Base-by-base conservation (phyloP, 139 green algal species). In the Pleodorina starrii region DNA sequence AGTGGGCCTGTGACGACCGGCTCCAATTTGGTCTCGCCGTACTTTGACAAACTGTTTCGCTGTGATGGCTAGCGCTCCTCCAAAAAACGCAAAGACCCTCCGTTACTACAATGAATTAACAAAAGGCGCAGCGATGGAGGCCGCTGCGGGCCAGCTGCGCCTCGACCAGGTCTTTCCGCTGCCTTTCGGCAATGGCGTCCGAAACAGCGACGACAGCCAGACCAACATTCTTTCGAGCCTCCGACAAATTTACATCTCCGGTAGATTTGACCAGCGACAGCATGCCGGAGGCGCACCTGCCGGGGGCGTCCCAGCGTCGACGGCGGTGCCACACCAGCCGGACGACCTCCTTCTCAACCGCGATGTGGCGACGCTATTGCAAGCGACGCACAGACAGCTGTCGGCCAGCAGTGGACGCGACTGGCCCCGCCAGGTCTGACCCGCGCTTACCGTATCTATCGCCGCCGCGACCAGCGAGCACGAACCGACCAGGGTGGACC, bases 141-240 rank as follows among this genome's bases (percentile, higher is more conserved):
- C 27, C 42, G 72, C 40, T 80, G 72, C 72, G 21, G 72, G 72
- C 72, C 42, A 80, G 40, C 72, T 80, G 16, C 40, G 72, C 21
- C 72, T 80, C 40, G 72, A 80, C 72, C 72, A 80, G 72, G 72
- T 80, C 40, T 80, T 80, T 11, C 72, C 72, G 27, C 72, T 80
- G 19, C 72, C 72, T 36, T 51, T 19, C 38, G 5, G 3, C 43
- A 12, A 77, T 25, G 69, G 35, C 10, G 14, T 4, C 36, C 69
- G 16, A 11, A 48, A 77, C 69, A 12, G 17, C 17, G 35, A 36
- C n/a, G n/a, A 9, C 63, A 23, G 19, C 16, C 68, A 25, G 36
- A 80, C 72, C 1, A 80, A 80, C 72, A 80, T 80, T 25, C 69
- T 77, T 32, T 27, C 35, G 35, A 77, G 69, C 69, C 69, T 77